Evolutionary conservation across 169 alveolate species (phyloP), one percentile per base, ranked within the genome.

Genomic region (Babesia bovis): DNA sequence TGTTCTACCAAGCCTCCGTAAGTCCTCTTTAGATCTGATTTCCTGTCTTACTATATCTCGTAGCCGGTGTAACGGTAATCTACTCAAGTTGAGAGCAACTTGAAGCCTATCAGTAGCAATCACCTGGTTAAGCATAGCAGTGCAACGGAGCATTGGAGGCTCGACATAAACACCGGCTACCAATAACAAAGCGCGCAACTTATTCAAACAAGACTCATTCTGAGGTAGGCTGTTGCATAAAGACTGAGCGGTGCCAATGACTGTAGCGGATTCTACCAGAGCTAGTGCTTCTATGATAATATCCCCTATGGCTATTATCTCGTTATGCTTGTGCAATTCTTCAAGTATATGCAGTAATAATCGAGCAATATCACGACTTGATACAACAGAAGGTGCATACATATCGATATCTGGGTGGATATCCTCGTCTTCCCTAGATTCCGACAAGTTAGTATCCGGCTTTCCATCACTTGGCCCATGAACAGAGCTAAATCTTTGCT

Each of bases 71-170:
- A 19, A 32, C 12, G 82, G 52, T 12, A 61, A 56, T 21, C 49
- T 28, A 63, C 61, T 21, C 21, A 71, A 66, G 49, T 71, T 71
- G 0, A 71, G 36, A 7, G 82, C 63, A 30, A 58, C 72, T 2
- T 60, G 58, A 17, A 71, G 35, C 28, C 82, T 9, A 28, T 71
- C 82, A 5, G 30, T 15, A 17, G 63, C 73, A 17, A 59, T 23
- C 2, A 66, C 3, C 52, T 44, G 67, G 55, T 58, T 40, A 0
- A 40, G 12, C 17, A 59, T 9, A 38, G 47, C 3, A 33, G 9
- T 12, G 33, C 73, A 71, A 3, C 12, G 30, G n/a, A 71, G 5
- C 71, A 59, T 49, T 15, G 82, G 82, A n/a, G 82, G 71, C 2
- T 4, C 6, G n/a, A 71, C 66, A 10, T 28, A 42, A 0, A 71